Conservation (phyloP, 495 filamentous ascomycete genomes). For the Daldinia vernicosa region DNA sequence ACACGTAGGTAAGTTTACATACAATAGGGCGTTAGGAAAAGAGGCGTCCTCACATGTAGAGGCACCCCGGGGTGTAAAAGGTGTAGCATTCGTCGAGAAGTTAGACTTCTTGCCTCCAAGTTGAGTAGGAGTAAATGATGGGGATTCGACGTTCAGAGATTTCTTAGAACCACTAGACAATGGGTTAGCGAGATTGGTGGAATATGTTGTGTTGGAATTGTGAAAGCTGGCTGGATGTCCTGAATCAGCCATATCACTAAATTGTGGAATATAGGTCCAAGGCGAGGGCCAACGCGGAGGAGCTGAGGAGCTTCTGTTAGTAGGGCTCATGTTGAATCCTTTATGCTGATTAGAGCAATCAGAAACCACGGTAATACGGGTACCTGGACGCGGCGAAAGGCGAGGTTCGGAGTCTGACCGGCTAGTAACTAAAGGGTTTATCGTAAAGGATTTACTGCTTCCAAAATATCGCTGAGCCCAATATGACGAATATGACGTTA, state of each 20-base stretch:
- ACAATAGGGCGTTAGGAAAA: neutral
- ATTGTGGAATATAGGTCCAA: neutral
- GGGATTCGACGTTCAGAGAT: constrained; percentile 93
- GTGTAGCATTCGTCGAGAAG: constrained; percentile 86
- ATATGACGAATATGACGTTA: neutral
- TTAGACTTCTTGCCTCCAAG: constrained; percentile 65
- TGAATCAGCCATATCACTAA: neutral
- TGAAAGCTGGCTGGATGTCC: constrained; percentile 6
- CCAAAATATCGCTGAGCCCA: neutral
- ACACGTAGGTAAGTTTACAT: constrained; percentile 35
- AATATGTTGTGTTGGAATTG: neutral
- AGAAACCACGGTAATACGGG: neutral
- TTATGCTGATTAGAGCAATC: neutral
- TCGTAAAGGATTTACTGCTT: neutral
- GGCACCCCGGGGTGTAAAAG: constrained; percentile 78
- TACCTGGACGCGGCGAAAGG: neutral
- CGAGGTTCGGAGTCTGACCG: neutral
- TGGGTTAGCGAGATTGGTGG: constrained; percentile 12
- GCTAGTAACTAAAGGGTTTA: neutral
- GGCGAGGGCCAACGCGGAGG: neutral
- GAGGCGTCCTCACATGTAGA: constrained; percentile 45
- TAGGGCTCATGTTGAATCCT: neutral
- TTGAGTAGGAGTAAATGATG: constrained; percentile 83
- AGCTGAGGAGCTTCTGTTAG: neutral
- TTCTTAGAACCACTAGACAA: constrained; percentile 67